phyloP scores from a whole-genome alignment of 2,329 filamentous ascomycete genomes.

The Fusarium staphyleae region DNA sequence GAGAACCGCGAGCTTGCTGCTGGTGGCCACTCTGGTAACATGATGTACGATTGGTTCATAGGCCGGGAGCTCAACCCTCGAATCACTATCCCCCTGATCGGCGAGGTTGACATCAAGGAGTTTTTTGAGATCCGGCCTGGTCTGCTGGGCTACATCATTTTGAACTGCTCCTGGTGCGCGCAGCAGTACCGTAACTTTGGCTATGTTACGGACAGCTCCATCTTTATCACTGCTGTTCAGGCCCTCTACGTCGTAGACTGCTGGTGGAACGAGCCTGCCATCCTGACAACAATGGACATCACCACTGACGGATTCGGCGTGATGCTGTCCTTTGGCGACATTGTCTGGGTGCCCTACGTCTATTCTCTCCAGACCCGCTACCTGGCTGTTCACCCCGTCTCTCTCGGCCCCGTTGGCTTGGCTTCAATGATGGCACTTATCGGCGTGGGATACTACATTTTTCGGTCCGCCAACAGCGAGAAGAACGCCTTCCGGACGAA shows the following conservation, averaged over 20 bases:
- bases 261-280: conserved; percentile 85
- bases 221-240: conserved; percentile 80
- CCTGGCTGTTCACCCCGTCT: conserved; percentile 79
- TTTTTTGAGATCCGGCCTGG: conserved; percentile 93
- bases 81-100: conserved; percentile 77
- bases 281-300: conserved; percentile 94
- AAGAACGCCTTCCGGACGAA: conserved; percentile 95
- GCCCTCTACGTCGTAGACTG: conserved; percentile 84
- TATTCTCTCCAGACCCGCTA: conserved; percentile 88
- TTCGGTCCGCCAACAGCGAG: conserved; percentile 91
- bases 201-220: conserved; percentile 83
- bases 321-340: conserved; percentile 92
- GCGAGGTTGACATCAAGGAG: conserved; percentile 87
- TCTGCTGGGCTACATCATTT: conserved; percentile 85
- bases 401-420: conserved; percentile 75
- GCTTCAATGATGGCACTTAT: conserved; percentile 72
- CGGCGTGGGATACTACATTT: conserved; percentile 81
- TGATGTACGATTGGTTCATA: conserved; percentile 96
- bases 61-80: conserved; percentile 94
- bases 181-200: conserved; percentile 89
- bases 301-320: conserved; percentile 92
- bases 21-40: conserved; percentile 82
- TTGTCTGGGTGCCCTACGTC: conserved; percentile 91
- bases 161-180: conserved; percentile 84
- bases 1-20: conserved; percentile 79